Conservation (phyloP, 2,329 filamentous ascomycete genomes). For the Colletotrichum lindemuthianum region DNA sequence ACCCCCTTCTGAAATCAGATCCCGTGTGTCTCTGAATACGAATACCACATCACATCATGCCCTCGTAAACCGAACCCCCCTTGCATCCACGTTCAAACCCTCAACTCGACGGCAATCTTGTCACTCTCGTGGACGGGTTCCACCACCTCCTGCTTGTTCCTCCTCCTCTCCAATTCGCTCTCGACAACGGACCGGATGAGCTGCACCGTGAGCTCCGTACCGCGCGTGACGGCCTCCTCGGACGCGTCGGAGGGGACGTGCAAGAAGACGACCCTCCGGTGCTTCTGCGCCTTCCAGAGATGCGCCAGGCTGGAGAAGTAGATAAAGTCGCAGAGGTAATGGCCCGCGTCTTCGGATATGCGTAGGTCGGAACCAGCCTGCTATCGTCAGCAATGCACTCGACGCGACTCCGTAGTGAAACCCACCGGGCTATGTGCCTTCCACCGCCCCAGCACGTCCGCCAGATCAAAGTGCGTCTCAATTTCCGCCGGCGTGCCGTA, state of each 20-base stretch:
- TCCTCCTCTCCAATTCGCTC: constrained; percentile 51
- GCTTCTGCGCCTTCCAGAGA: constrained; percentile 57
- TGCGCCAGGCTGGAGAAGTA: constrained; percentile 76
- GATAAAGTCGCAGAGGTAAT: constrained; percentile 82
- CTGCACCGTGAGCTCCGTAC: constrained; percentile 62
- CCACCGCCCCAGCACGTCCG: constrained; percentile 68
- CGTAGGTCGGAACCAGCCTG: constrained; percentile 58
- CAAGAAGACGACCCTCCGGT: constrained; percentile 71
- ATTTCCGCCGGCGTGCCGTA: constrained; percentile 65
- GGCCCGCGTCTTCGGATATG: constrained; percentile 75
- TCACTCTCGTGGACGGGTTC: constrained; percentile 17
- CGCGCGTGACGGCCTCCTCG: constrained; percentile 57
- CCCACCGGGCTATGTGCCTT: constrained; percentile 60
- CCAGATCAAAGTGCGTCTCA: constrained; percentile 64
- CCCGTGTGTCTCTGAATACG: not conserved
- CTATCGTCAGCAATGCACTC: constrained; percentile 31
- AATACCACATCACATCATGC: too few species aligned
- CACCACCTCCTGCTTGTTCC: not conserved
- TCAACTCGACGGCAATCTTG: constrained; percentile 36
- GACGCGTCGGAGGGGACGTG: constrained; percentile 74
- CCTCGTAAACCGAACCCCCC: too few species aligned
- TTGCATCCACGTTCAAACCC: constrained; percentile 16
- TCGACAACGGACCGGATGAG: constrained; percentile 68
- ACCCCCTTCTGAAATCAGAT: not conserved
- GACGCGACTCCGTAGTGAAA: constrained; percentile 25